Conservation (phyloP, 192 early-diverging fungal genomes). For the Coemansia sp. region DNA sequence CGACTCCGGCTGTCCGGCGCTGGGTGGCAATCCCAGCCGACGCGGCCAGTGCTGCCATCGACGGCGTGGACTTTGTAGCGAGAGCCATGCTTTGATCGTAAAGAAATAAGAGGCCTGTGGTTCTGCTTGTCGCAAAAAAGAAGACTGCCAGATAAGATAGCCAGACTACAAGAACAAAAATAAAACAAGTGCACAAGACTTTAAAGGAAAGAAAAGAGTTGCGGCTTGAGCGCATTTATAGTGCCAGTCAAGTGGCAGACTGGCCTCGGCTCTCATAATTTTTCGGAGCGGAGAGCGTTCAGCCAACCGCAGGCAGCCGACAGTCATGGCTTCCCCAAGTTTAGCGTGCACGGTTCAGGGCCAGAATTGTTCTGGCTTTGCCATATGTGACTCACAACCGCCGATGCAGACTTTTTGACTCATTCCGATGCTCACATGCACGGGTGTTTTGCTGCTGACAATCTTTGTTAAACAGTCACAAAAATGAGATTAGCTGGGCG, state of each 20-base stretch:
- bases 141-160: not conserved
- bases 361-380: too few relatives aligned
- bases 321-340: too few relatives aligned
- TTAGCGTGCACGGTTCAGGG: too few relatives aligned
- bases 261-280: too few relatives aligned
- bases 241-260: not conserved
- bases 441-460: too few relatives aligned
- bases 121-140: not conserved
- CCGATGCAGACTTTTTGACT: not conserved
- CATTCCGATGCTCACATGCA: not conserved
- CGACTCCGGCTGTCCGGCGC: slow-evolving; percentile 14
- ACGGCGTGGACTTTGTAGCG: slow-evolving; percentile 27
- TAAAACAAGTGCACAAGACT: not conserved
- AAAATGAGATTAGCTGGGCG: slow-evolving; percentile 71
- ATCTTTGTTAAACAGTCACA: too few relatives aligned
- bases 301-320: not conserved
- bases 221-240: not conserved
- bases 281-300: not conserved
- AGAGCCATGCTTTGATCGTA: slow-evolving; percentile 26
- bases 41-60: slow-evolving; percentile 35
- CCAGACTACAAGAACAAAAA: not conserved
- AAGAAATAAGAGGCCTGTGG: not conserved
- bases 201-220: slow-evolving; percentile 1
- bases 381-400: too few relatives aligned
- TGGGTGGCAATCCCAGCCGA: slow-evolving; percentile 27